These are phyloP conservation scores for Discostella stelligera DNA, from an alignment of 352 stramenopile species.

Conservation along the genomic window DNA sequence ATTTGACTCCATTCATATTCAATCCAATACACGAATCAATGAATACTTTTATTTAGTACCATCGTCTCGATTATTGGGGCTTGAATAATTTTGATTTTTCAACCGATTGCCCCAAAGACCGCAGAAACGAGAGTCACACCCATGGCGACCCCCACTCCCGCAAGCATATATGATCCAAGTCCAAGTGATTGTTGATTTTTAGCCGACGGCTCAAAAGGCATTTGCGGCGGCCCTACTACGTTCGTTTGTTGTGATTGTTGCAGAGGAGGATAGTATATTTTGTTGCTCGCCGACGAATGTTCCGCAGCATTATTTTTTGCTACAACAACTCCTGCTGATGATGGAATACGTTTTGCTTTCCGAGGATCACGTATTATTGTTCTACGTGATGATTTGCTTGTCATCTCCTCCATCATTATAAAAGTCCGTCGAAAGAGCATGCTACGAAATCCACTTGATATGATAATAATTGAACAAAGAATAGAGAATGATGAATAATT, in stretches of 20 bases:
- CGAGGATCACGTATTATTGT: conserved; percentile 75
- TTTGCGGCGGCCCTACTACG: conserved; percentile 14
- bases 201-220: conserved; percentile 38
- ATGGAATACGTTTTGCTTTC: conserved; percentile 36
- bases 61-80: too few relatives aligned
- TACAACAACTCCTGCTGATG: conserved; percentile 10
- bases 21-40: background rate
- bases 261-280: background rate
- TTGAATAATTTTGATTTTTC: too few relatives aligned
- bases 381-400: conserved; percentile 34
- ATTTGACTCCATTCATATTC: background rate
- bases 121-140: conserved; percentile 67
- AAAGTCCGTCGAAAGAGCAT: conserved; percentile 37
- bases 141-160: conserved; percentile 65
- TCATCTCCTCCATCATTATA: conserved; percentile 5
- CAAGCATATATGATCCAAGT: conserved; percentile 68
- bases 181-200: conserved; percentile 61
- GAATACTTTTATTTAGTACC: background rate
- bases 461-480: too few relatives aligned
- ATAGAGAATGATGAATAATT: too few relatives aligned
- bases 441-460: background rate
- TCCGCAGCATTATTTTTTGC: conserved; percentile 23
- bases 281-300: background rate
- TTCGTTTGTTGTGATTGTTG: conserved; percentile 24
- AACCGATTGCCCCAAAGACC: conserved; percentile 53